Percentiles rank a stretch among this genome's conserved stretches.
These are phyloP conservation scores for Coemansia sp. DNA, from an alignment of 192 early-diverging fungal genomes.

Conservation along the genomic window DNA sequence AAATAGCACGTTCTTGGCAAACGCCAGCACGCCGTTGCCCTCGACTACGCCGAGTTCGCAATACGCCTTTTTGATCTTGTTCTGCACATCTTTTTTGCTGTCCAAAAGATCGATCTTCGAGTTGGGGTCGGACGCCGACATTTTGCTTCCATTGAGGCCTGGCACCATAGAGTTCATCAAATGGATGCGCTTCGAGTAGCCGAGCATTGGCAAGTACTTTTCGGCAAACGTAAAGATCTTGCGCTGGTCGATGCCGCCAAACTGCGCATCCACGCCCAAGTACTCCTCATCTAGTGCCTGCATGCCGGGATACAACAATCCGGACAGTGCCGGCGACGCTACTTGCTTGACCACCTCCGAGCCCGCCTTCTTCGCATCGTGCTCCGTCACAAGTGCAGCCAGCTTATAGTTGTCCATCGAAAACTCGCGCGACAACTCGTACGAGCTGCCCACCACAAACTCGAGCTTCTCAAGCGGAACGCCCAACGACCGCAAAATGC, in stretches of 20 bases:
- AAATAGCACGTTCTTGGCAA: constrained; percentile 88
- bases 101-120: constrained; percentile 98
- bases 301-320: constrained; percentile 94
- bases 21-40: constrained; percentile 89
- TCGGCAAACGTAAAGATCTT: constrained; percentile 99
- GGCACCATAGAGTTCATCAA: constrained; percentile 99
- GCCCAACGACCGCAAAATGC: constrained; percentile 84
- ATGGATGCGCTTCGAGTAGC: constrained; percentile 95
- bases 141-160: constrained; percentile 90
- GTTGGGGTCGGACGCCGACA: constrained; percentile 94
- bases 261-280: constrained; percentile 90
- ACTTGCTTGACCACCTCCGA: constrained; percentile 99
- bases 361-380: constrained; percentile 97
- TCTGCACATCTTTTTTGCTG: constrained; percentile 68
- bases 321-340: constrained; percentile 81
- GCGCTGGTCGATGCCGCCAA: constrained; percentile 97
- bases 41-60: constrained; percentile 94
- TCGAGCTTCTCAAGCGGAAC: constrained; percentile 88
- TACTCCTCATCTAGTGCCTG: constrained; percentile 99
- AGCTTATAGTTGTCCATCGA: constrained; percentile 90
- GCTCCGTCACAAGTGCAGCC: constrained; percentile 81
- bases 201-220: constrained; percentile 89
- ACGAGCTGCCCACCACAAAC: constrained; percentile 88
- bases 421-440: constrained; percentile 87
- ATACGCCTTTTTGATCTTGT: constrained; percentile 93